Percentiles rank a stretch among this genome's conserved stretches.
These are phyloP conservation scores for Candida gorgasii DNA, from an alignment of 805 yeast genomes.

Conservation along the genomic window DNA sequence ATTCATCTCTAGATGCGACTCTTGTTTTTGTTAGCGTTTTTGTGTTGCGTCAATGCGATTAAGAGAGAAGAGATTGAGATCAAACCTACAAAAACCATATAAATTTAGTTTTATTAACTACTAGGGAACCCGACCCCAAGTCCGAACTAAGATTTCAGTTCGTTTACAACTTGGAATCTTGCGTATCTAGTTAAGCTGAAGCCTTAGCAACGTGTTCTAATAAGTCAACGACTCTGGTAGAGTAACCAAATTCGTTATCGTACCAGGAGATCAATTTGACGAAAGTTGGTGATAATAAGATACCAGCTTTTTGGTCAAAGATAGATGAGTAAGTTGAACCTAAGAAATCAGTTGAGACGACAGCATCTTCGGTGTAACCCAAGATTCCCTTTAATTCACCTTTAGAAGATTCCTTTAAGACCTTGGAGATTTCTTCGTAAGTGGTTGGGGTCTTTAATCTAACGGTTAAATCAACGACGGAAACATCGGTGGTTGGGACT, in stretches of 20 bases:
- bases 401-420: constrained; percentile 74
- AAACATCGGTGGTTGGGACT: constrained; percentile 92
- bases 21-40: not conserved
- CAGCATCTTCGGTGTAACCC: constrained; percentile 91
- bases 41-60: too few species aligned
- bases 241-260: constrained; percentile 96
- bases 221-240: constrained; percentile 93
- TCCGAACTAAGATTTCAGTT: not conserved
- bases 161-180: constrained; percentile 14
- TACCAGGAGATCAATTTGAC: constrained; percentile 93
- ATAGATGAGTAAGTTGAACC: constrained; percentile 83
- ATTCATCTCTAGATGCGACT: not conserved
- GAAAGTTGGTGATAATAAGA: constrained; percentile 80
- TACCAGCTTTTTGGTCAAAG: constrained; percentile 91
- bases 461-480: constrained; percentile 90
- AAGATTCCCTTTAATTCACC: constrained; percentile 77
- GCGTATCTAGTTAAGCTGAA: constrained; percentile 22
- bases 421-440: constrained; percentile 79
- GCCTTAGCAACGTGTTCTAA: constrained; percentile 73
- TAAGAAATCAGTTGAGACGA: constrained; percentile 87
- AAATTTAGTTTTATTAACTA: not conserved
- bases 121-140: not conserved
- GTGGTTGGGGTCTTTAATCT: constrained; percentile 75
- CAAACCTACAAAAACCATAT: too few species aligned
- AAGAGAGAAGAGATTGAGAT: not conserved